These are phyloP conservation scores for Trichoderma hamatum DNA, from an alignment of 2,329 filamentous ascomycete species.

Conservation along the genomic window DNA sequence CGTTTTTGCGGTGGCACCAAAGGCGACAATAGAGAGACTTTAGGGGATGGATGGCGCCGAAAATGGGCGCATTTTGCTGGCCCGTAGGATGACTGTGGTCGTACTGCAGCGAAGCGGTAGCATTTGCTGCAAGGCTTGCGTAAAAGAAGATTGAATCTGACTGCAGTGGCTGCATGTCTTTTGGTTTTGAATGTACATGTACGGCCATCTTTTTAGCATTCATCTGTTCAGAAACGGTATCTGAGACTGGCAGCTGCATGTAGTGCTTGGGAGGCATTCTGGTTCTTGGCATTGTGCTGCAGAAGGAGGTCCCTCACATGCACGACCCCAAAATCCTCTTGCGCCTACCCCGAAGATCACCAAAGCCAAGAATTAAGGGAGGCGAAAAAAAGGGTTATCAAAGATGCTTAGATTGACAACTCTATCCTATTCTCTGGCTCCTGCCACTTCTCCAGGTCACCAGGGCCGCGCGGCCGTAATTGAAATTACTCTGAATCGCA, in stretches of 20 bases:
- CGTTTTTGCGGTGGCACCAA: neutral
- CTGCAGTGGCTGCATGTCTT: neutral
- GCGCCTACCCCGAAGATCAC: neutral
- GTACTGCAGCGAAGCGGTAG: neutral
- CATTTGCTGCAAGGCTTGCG: neutral
- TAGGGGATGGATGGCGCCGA: slow-evolving; percentile 2
- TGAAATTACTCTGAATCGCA: slow-evolving; percentile 25
- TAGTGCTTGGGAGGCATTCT: neutral
- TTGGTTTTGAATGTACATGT: neutral
- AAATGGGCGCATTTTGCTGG: slow-evolving; percentile 19
- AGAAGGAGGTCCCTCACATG: neutral
- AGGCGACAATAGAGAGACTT: neutral
- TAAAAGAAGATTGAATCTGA: neutral
- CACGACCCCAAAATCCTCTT: neutral
- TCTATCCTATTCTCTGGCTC: slow-evolving; percentile 3
- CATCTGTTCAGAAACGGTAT: neutral
- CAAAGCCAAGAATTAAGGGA: neutral
- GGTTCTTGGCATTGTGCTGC: neutral
- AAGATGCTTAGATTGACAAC: slow-evolving; percentile 12
- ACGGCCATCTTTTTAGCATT: neutral
- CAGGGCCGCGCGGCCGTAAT: slow-evolving; percentile 5
- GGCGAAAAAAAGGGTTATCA: neutral
- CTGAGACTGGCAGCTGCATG: neutral
- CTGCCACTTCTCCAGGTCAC: neutral
- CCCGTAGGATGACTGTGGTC: neutral